Conservation (phyloP, 2,329 filamentous ascomycete genomes). For the Apiospora arundinis region DNA sequence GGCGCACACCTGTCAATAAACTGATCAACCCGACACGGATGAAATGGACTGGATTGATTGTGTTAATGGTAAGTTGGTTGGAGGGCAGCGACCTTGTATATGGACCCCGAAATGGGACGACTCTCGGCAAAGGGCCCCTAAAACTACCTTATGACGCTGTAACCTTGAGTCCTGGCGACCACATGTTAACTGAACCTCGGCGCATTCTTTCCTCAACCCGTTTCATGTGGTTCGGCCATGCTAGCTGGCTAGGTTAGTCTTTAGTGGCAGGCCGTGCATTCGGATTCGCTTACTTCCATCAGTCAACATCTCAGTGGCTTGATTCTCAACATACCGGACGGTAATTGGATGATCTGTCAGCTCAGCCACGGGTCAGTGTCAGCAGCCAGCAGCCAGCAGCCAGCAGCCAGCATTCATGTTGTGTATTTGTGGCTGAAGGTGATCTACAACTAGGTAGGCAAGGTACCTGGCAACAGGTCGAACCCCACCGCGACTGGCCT, state of each 20-base stretch:
- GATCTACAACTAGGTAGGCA: no score
- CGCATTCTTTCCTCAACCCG: slow-evolving; percentile 32
- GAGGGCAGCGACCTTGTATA: not conserved
- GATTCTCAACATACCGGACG: not conserved
- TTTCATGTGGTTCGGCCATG: slow-evolving; percentile 27
- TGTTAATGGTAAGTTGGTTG: not conserved
- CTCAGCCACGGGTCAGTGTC: not conserved
- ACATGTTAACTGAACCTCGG: slow-evolving; percentile 43
- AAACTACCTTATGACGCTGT: not conserved
- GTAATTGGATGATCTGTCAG: not conserved
- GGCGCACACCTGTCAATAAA: not conserved
- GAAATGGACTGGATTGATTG: not conserved
- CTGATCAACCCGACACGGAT: not conserved
- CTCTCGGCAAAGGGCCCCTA: not conserved
- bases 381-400: not conserved
- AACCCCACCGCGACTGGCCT: not conserved
- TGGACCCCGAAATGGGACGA: slow-evolving; percentile 8
- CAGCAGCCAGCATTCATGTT: no score
- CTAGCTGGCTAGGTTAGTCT: not conserved
- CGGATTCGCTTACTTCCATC: slow-evolving; percentile 10
- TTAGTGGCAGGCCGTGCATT: slow-evolving; percentile 12
- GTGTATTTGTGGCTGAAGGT: not conserved
- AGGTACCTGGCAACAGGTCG: not conserved
- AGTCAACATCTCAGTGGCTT: not conserved
- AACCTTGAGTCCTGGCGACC: not conserved